These are phyloP conservation scores for Cucurbita pepo DNA, from an alignment of 306 rosid species.

Conservation along the genomic window DNA sequence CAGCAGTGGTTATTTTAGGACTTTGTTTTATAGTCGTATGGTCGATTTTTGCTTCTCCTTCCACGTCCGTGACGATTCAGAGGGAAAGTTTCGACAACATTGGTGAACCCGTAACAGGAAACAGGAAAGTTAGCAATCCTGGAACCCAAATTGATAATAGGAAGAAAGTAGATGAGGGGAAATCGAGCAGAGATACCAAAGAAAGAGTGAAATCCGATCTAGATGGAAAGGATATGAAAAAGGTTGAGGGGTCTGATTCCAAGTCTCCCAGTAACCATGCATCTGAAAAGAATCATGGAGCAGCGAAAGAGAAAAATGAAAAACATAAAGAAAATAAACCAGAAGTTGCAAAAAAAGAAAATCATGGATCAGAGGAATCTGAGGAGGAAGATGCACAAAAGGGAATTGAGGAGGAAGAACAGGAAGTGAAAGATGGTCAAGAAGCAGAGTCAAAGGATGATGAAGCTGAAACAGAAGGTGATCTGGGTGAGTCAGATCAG, in stretches of 20 bases:
- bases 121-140: constrained; percentile 8
- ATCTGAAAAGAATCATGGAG: constrained; percentile 19
- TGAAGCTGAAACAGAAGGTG: constrained; percentile 21
- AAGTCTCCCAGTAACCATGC: constrained; percentile 13
- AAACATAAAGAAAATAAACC: constrained; percentile 18
- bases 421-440: constrained; percentile 23
- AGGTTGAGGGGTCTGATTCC: constrained; percentile 21
- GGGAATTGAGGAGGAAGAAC: constrained; percentile 34
- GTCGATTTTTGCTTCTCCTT: constrained; percentile 58
- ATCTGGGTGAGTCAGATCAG: constrained; percentile 32
- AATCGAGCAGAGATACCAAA: constrained; percentile 5
- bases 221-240: constrained; percentile 16
- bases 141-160: constrained; percentile 7
- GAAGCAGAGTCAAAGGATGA: constrained; percentile 27
- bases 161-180: constrained; percentile 14
- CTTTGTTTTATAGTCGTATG: constrained; percentile 71
- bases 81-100: constrained; percentile 87
- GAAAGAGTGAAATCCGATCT: constrained; percentile 15
- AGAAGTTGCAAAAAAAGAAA: constrained; percentile 11
- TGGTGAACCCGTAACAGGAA: constrained; percentile 36
- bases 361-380: constrained; percentile 14
- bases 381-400: constrained; percentile 19
- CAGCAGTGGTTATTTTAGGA: constrained; percentile 59
- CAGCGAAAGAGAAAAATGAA: constrained; percentile 19
- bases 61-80: constrained; percentile 42